Base-by-base conservation (phyloP, 805 yeast species). In the Kodamaea neixiangensis region DNA sequence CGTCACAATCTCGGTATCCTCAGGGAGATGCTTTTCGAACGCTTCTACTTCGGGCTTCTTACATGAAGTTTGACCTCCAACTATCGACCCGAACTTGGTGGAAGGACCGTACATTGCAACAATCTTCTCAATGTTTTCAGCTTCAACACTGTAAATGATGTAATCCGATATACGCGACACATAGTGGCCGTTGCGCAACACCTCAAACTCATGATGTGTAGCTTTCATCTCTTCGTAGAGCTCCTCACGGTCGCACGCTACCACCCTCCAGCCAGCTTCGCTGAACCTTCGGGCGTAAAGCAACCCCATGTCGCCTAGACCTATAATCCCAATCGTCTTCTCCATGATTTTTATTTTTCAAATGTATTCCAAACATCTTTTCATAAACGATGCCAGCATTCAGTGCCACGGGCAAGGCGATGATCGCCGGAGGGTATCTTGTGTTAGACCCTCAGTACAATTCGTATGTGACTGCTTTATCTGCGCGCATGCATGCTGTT, bases 41-140 rank as follows among this genome's bases (percentile, higher is more conserved):
- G 97, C 97, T 13, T 69, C 76, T 21, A 94, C 86, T 64, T 94
- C 99, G 0, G 96, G 96, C 20, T 81, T 85, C 63, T 94, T 94
- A 69, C 98, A 93, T 7, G 97, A 88, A 0, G 99, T 92, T 68
- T 94, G 99, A 6, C 99, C 99, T n/a, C 98, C 99, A 4, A 94
- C 96, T 39, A 92, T 82, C 2, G 96, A 87, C 2, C 96, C 96
- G 3, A 84, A 69, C 64, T 93, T 93, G 3, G 97, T 84, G 0
- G 93, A 86, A 0, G 96, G 93, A 0, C 96, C 97, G 67, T 93
- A 93, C 35, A 71, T 41, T 3, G 80, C 63, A 4, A 91, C 96
- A 35, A 94, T 89, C 50, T 77, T 77, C 44, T 75, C 82, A 46
- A 94, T 86, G 62, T 83, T 82, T 55, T 87, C 96, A 1, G 98